Evolutionary conservation across 2,329 filamentous ascomycete genomes (phyloP), one percentile per base, ranked within the genome.

Genomic region (Penicillium oxalicum): DNA sequence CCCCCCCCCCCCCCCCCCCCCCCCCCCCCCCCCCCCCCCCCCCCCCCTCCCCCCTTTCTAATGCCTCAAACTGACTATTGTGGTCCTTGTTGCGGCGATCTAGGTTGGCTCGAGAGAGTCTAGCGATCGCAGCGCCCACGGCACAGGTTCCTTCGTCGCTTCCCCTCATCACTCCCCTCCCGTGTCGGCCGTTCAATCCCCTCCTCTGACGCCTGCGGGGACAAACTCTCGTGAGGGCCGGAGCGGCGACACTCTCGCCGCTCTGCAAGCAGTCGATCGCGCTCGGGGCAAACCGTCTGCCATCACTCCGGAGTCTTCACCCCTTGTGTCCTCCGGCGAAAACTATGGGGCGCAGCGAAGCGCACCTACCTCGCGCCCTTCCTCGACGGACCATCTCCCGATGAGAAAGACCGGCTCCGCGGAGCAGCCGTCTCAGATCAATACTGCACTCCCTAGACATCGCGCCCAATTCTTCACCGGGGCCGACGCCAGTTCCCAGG

Each of bases 161-260:
- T 90, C 86, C 49, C 83, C 86, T 28, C 78, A 77, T 64, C 74
- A 82, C 36, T 87, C 84, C 55, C 85, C 87, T 51, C 78, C 80
- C 52, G 74, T 80, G 39, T 82, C 84, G 50, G 81, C 86, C 49
- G 80, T 94, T 72, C 87, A 91, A 59, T 95, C 91, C 9, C 91
- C 91, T 56, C 90, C 90, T 37, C 78, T 97, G 45, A 96, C 91
- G 9, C 91, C 91, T 13, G 84, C 89, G 47, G 90, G 84, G 44
- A 91, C 88, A 38, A 74, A 76, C 55, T 81, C 79, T 45, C 74
- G 75, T 58, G 82, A 82, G 63, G 75, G 61, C 45, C 67, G 65
- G 56, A 55, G 60, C 48, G 65, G 58, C 43, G 64, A 67, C 49
- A 61, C 57, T 45, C 64, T 63, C 40, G 63, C 63, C 34, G 61